Percentiles rank a stretch among this genome's conserved stretches.
phyloP scores from a whole-genome alignment of 257 asterid species.

The Cynanchum wilfordii region DNA sequence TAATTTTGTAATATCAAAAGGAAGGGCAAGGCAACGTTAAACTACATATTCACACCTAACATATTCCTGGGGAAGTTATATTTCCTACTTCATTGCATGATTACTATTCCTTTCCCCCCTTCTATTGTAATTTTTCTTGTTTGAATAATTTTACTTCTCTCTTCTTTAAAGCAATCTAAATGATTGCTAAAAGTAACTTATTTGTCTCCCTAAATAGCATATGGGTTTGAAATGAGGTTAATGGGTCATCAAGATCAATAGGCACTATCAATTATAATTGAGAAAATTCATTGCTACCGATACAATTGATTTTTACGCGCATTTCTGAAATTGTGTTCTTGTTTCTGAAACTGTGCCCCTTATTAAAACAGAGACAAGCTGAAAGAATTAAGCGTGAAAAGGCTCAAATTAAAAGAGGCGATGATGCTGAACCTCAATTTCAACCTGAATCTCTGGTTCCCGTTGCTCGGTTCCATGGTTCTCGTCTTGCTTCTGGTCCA shows the following conservation, averaged over 20 bases:
- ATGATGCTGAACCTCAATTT: slow-evolving; percentile 67
- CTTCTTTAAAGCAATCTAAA: neutral
- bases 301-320: too few relatives aligned
- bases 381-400: slow-evolving; percentile 84
- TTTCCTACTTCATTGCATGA: neutral
- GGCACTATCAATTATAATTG: too few relatives aligned
- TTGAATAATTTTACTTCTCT: neutral
- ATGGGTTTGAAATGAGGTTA: too few relatives aligned
- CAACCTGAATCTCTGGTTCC: slow-evolving; percentile 82
- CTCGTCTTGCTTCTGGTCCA: slow-evolving; percentile 96
- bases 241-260: too few relatives aligned
- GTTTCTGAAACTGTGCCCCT: neutral
- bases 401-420: slow-evolving; percentile 72
- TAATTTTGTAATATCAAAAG: neutral
- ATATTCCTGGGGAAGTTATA: neutral
- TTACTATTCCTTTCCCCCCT: neutral
- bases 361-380: slow-evolving; percentile 64
- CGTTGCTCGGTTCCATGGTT: slow-evolving; percentile 73
- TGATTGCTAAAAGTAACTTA: neutral
- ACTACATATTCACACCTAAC: neutral
- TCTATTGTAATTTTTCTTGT: neutral
- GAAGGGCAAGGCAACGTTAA: neutral
- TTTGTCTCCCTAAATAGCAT: neutral
- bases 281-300: too few relatives aligned
- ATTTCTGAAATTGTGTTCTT: neutral